Evolutionary conservation across 352 stramenopile genomes (phyloP), one percentile per base, ranked within the genome.

Genomic region (Phytophthora tentaculata): DNA sequence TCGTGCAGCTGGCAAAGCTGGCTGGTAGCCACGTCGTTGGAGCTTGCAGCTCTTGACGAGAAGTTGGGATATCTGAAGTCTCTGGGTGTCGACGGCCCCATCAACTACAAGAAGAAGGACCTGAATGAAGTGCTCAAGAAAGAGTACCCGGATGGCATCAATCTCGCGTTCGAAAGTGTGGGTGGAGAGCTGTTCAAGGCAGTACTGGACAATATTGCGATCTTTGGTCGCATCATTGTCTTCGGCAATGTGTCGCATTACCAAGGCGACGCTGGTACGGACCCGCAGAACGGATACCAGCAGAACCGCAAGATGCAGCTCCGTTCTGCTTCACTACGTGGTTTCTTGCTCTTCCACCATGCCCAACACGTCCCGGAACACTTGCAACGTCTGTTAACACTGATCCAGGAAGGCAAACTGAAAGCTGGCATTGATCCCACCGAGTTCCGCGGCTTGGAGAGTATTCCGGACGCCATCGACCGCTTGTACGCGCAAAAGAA

Each of bases 1-100:
- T 86, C 20, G 73, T 95, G 35, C 90, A 97, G 52, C 74, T 97
- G 41, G 89, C 83, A 20, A 86, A 87, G 39, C 73, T 80, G 20
- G 63, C 88, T 9, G 80, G 80, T 32, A 85, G 81, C 58, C 68
- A 80, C 43, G 77, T 87, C n/a, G 85, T 91, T 56, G 73, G 69
- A 16, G 82, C 79, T 0, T 88, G 87, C 61, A 91, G 81, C 55
- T 91, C 80, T n/a, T 17, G 80, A 83, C 41, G 85, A 91, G 56
- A 93, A 93, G 67, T 84, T 80, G 22, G 80, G 84, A 16, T 86
- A 90, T 58, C 79, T 93, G 39, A 73, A 76, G 47, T 81, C 68
- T 12, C 49, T 84, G 2, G 84, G 77, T 23, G 71, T 68, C 1
- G 77, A 88, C 49, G 76, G 86, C 16, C 69, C 91, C 28, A 81